Percentiles rank a stretch among this genome's conserved stretches.
Evolutionary conservation across 805 yeast species (phyloP).

Genomic region (Vanderwaltozyma yarrowii): DNA sequence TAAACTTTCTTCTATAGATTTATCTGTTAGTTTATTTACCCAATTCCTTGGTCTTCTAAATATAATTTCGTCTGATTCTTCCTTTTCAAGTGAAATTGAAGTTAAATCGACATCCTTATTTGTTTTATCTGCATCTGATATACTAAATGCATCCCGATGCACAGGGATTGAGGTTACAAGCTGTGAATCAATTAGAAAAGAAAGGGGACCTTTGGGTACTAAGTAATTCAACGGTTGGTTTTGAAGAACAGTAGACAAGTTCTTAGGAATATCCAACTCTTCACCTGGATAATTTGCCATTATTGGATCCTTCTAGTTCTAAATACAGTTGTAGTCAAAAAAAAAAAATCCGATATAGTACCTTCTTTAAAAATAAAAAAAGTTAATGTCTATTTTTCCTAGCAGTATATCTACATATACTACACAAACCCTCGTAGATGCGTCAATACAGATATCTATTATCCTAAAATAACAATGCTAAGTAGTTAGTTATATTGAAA

Average conservation of each 20-base stretch:
- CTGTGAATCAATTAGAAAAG: constrained; percentile 9
- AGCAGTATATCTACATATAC: no score
- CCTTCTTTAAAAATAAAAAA: no score
- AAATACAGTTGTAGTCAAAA: no score
- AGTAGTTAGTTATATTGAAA: no score
- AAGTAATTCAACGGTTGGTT: constrained; percentile 20
- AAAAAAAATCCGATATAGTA: no score
- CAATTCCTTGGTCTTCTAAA: constrained; percentile 13
- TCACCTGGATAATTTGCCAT: constrained; percentile 24
- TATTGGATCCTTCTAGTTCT: not conserved
- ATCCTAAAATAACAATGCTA: no score
- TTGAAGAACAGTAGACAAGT: constrained; percentile 18
- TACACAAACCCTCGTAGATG: no score
- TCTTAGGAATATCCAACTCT: constrained; percentile 17
- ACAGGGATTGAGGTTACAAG: constrained; percentile 5
- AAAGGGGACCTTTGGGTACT: constrained; percentile 22
- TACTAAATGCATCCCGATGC: constrained; percentile 4
- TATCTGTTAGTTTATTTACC: not conserved
- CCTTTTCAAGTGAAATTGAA: not conserved
- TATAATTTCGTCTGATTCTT: constrained; percentile 2
- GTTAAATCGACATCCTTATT: not conserved
- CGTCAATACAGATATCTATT: no score
- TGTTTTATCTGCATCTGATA: not conserved
- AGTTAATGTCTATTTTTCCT: no score
- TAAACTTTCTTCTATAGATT: constrained; percentile 2